Conservation (phyloP, 2,329 filamentous ascomycete genomes). For the Talaromyces sp. region DNA sequence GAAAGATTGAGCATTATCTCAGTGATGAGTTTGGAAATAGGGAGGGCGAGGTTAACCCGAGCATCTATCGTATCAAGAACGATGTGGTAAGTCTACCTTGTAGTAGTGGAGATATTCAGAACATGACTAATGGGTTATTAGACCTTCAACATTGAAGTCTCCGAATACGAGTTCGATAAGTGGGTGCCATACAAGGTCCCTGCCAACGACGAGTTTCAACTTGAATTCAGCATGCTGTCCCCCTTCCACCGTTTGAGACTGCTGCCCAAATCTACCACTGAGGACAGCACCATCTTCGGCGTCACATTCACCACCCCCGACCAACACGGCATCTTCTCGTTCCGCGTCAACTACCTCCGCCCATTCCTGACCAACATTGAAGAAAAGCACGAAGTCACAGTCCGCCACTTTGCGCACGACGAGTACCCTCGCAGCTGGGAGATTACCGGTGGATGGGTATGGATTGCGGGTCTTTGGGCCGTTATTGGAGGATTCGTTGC, state of each 20-base stretch:
- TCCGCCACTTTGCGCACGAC: constrained; percentile 94
- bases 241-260: constrained; percentile 90
- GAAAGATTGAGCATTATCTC: constrained; percentile 74
- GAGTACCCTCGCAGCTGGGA: constrained; percentile 90
- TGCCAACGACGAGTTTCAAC: constrained; percentile 72
- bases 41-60: constrained; percentile 64
- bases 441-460: constrained; percentile 91
- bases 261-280: constrained; percentile 55
- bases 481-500: constrained; percentile 80
- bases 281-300: constrained; percentile 70
- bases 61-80: constrained; percentile 93
- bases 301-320: constrained; percentile 81
- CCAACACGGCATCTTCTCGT: constrained; percentile 99
- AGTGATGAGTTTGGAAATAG: constrained; percentile 53
- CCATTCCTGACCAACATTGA: constrained; percentile 86
- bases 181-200: constrained; percentile 73
- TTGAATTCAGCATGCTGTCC: constrained; percentile 98
- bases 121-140: constrained; percentile 36
- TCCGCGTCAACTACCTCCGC: constrained; percentile 94
- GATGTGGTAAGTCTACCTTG: constrained; percentile 68
- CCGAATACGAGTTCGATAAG: constrained; percentile 74
- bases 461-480: constrained; percentile 82
- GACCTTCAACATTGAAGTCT: constrained; percentile 85
- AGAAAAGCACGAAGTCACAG: constrained; percentile 91
- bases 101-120: no score